Evolutionary conservation across 352 stramenopile genomes (phyloP).

Genomic region (Thraustotheca clavata): DNA sequence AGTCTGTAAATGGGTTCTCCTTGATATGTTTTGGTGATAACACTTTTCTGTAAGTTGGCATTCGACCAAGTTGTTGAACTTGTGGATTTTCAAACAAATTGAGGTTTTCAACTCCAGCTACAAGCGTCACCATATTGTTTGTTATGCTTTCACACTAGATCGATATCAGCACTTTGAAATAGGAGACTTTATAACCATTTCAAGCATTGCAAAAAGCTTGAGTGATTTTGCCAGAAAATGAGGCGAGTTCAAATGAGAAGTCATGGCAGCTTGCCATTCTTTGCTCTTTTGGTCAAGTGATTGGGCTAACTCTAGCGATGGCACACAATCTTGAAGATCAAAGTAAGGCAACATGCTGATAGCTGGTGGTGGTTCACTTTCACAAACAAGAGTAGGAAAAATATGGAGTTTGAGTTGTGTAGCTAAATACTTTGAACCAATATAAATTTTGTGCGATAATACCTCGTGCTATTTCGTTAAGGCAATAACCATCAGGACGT

Average conservation of each 20-base stretch:
- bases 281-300: conserved; percentile 28
- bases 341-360: conserved; percentile 70
- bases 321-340: conserved; percentile 60
- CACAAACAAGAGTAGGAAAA: conserved; percentile 57
- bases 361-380: conserved; percentile 53
- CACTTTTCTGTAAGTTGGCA: conserved; percentile 8
- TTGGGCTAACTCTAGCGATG: conserved; percentile 22
- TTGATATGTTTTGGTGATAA: conserved; percentile 5
- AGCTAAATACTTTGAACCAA: conserved; percentile 22
- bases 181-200: conserved; percentile 33
- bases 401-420: conserved; percentile 50
- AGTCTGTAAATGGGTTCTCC: background rate
- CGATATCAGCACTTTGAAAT: background rate
- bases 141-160: conserved; percentile 57
- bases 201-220: conserved; percentile 48
- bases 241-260: conserved; percentile 27
- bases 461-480: conserved; percentile 62
- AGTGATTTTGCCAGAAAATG: conserved; percentile 40
- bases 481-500: conserved; percentile 61
- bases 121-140: conserved; percentile 46
- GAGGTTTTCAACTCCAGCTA: conserved; percentile 52
- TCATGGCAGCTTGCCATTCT: conserved; percentile 40
- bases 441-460: background rate
- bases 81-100: conserved; percentile 27
- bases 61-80: background rate